These are phyloP conservation scores for Schwanniomyces vanrijiae DNA, from an alignment of 805 yeast species.

Conservation along the genomic window DNA sequence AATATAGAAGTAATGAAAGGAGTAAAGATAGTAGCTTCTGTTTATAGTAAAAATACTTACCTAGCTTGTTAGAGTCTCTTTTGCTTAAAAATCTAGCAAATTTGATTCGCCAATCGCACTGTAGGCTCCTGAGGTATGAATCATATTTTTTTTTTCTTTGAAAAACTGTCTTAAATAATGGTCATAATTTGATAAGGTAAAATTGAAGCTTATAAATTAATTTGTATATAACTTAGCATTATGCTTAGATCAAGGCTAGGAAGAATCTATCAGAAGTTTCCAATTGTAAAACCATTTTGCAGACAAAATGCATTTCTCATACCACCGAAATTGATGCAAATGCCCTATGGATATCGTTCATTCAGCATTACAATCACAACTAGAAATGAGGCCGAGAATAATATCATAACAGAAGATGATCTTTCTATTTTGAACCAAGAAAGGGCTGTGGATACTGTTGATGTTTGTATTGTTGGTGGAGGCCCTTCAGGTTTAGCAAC, in stretches of 20 bases:
- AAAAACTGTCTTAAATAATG: neutral
- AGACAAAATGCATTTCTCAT: neutral
- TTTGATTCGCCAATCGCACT: constrained; percentile 8
- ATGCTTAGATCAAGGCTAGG: neutral
- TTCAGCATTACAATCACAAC: neutral
- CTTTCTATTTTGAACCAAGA: constrained; percentile 53
- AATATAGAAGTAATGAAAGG: neutral
- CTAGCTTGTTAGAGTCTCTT: neutral
- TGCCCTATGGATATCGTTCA: constrained; percentile 1
- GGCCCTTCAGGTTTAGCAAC: constrained; percentile 98
- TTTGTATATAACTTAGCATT: neutral
- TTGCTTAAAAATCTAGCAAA: constrained; percentile 4
- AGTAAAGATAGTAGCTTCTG: neutral
- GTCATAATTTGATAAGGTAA: neutral
- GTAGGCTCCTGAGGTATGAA: neutral
- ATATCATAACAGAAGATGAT: constrained; percentile 34
- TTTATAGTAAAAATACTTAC: neutral
- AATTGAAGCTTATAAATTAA: neutral
- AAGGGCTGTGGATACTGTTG: constrained; percentile 83
- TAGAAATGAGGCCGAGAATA: constrained; percentile 1
- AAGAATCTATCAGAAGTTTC: neutral
- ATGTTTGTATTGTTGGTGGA: constrained; percentile 95
- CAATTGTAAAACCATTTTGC: neutral
- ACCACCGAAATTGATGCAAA: neutral
- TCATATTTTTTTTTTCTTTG: neutral